Percentiles rank a stretch among this genome's conserved stretches.
Conservation (phyloP, 2,329 filamentous ascomycete species). For the Xylaria multiplex region DNA sequence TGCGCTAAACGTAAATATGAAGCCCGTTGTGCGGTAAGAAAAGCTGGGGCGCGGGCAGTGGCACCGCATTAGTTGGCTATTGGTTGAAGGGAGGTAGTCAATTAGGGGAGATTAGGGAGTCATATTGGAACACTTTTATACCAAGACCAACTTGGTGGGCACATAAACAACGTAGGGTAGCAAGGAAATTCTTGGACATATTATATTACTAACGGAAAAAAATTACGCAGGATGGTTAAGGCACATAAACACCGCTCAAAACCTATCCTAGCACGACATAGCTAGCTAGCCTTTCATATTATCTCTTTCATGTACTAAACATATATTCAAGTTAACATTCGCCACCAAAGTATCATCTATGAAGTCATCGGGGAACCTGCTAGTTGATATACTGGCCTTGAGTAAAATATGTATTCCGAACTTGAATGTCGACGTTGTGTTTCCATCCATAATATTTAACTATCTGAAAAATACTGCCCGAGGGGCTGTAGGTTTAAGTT, state of each 20-base stretch:
- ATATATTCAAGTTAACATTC: neutral
- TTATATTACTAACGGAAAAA: too few species aligned
- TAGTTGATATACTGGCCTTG: neutral
- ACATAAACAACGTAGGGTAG: too few species aligned
- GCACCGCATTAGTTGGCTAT: neutral
- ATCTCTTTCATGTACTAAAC: neutral
- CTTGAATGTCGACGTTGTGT: neutral
- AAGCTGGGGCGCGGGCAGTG: too few species aligned
- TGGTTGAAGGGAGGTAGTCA: neutral
- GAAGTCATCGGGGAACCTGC: neutral
- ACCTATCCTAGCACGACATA: neutral
- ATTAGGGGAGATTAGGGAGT: neutral
- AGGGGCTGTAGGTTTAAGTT: too few species aligned
- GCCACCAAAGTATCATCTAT: too few species aligned
- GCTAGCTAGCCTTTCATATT: neutral
- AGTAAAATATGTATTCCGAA: neutral
- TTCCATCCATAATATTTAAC: neutral
- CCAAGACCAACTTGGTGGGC: too few species aligned
- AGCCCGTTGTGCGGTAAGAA: slow-evolving; percentile 27
- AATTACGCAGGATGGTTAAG: too few species aligned
- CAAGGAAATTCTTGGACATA: neutral
- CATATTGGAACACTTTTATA: neutral
- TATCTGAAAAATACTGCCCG: neutral
- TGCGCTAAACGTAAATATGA: slow-evolving; percentile 46
- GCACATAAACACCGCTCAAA: neutral